phyloP scores from a whole-genome alignment of 2,329 filamentous ascomycete genomes.

The Gyromitra esculenta region DNA sequence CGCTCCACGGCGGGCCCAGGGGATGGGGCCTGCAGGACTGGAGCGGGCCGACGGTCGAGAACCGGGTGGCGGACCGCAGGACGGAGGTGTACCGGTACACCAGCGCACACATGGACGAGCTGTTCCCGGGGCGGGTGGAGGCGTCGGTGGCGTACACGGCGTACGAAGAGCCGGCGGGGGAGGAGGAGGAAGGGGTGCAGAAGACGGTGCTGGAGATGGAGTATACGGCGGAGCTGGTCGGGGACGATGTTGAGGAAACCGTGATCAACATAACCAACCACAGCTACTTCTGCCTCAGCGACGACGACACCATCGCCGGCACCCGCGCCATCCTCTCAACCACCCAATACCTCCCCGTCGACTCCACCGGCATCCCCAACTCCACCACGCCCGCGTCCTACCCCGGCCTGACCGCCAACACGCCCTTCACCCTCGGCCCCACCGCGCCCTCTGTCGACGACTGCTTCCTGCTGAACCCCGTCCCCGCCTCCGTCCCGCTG shows the following conservation, averaged over 20 bases:
- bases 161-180: constrained; percentile 70
- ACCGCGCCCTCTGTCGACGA: constrained; percentile 82
- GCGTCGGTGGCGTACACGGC: constrained; percentile 80
- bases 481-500: constrained; percentile 69
- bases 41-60: constrained; percentile 73
- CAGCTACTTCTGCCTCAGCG: constrained; percentile 75
- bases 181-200: constrained; percentile 67
- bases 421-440: constrained; percentile 76
- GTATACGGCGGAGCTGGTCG: constrained; percentile 85
- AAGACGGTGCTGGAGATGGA: constrained; percentile 82
- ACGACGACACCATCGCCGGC: constrained; percentile 69
- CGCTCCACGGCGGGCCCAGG: constrained; percentile 74
- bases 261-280: constrained; percentile 95
- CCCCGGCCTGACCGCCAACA: constrained; percentile 71
- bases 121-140: constrained; percentile 86
- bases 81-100: constrained; percentile 63
- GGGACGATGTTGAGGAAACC: constrained; percentile 82
- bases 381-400: constrained; percentile 72
- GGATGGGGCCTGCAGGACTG: constrained; percentile 87
- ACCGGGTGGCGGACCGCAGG: constrained; percentile 60
- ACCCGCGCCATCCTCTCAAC: constrained; percentile 70
- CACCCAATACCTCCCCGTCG: constrained; percentile 76
- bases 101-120: constrained; percentile 85
- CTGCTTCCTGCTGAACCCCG: constrained; percentile 81
- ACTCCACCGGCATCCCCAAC: constrained; percentile 75